Base-by-base conservation (phyloP, 768 basidiomycete species). In the Suillus bovinus region DNA sequence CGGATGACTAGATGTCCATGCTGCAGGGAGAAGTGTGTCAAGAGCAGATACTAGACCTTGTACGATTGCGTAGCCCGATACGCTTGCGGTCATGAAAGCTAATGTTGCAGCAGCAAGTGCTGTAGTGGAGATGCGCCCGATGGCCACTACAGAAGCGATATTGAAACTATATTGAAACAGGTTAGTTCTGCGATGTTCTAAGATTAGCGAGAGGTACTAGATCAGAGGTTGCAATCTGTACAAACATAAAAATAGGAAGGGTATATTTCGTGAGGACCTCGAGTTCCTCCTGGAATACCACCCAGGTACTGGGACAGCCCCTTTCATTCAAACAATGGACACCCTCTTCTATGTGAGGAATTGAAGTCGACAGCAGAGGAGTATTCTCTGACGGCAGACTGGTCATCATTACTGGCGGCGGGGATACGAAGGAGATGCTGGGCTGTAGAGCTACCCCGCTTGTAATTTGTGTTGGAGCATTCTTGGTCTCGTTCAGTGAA, bases 11-110 rank as follows among this genome's bases (percentile, higher is more conserved):
- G 94, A 94, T 0, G 97, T 96, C 95, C 93, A 99, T 17, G 96
- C 95, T 42, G 93, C 86, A 1, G 97, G 96, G 10, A 98, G 85
- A 68, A 99, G 83, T 0, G 96, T 96, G 73, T 99, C 97, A 22
- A 99, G 85, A 0, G 93, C 88, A 55, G 90, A 91, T 9, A 86
- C 79, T 60, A 96, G 85, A 22, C 94, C 94, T 66, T 90, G 89
- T 7, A 95, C 78, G 60, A 96, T 88, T 65, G 88, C 90, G 53
- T 79, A 72, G 33, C 73, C 73, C 1, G 73, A 72, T 13, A 88
- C 86, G 58, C 82, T 84, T 22, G 86, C 86, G 0, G 89, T 89
- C 88, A 91, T 90, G 13, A 85, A 86, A 2, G 84, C 89, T 13
- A 91, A 75, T 22, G 85, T 88, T 29, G 90, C 86, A 0, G 93